phyloP scores from a whole-genome alignment of 2,329 filamentous ascomycete genomes.

The Lachnum nothofagi region DNA sequence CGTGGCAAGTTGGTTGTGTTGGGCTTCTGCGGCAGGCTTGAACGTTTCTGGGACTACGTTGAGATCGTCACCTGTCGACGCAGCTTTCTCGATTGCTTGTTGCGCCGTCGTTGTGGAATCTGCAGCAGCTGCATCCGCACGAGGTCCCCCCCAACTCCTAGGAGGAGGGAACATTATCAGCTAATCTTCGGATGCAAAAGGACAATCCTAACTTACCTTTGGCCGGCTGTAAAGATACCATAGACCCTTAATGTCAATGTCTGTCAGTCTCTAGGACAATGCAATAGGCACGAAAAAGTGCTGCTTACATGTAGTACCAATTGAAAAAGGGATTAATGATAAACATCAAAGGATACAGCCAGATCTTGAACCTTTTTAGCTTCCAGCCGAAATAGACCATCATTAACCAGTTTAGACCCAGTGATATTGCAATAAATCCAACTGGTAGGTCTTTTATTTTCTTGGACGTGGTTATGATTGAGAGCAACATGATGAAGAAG shows the following conservation, averaged over 20 bases:
- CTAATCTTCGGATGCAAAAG: no score
- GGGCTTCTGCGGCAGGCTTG: slow-evolving; percentile 52
- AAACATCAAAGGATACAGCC: slow-evolving; percentile 95
- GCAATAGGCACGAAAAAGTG: background rate
- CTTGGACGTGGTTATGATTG: slow-evolving; percentile 78
- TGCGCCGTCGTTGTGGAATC: slow-evolving; percentile 70
- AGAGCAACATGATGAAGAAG: slow-evolving; percentile 89
- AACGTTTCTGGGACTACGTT: slow-evolving; percentile 88
- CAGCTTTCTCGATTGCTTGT: slow-evolving; percentile 77
- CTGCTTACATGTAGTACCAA: slow-evolving; percentile 79
- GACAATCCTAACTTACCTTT: no score
- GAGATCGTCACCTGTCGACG: slow-evolving; percentile 75
- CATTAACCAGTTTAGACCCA: slow-evolving; percentile 88
- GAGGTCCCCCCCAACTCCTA: slow-evolving; percentile 92
- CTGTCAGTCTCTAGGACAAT: background rate
- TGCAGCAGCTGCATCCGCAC: slow-evolving; percentile 80
- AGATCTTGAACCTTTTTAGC: slow-evolving; percentile 84
- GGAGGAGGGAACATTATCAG: no score
- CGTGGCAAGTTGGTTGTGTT: slow-evolving; percentile 41
- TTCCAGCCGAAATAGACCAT: slow-evolving; percentile 95
- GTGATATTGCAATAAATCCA: slow-evolving; percentile 86
- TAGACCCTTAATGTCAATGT: slow-evolving; percentile 53
- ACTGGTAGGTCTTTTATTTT: slow-evolving; percentile 74
- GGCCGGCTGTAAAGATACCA: slow-evolving; percentile 88
- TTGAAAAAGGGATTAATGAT: slow-evolving; percentile 94